These are phyloP conservation scores for Monosporascus sp. DNA, from an alignment of 2,329 filamentous ascomycete species.

Conservation along the genomic window DNA sequence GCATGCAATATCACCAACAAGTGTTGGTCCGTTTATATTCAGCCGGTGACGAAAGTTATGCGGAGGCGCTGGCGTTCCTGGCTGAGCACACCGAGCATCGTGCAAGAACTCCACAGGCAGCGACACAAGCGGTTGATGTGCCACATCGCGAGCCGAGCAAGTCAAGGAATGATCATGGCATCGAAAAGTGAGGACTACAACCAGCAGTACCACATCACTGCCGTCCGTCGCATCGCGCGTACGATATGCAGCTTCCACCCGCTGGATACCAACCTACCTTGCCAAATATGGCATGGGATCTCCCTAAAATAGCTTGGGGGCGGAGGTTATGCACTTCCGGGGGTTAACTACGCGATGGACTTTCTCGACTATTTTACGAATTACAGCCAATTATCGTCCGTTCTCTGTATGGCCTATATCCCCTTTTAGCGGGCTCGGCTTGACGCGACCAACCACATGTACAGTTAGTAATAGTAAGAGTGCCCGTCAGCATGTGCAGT, in stretches of 20 bases:
- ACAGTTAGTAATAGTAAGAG: no score
- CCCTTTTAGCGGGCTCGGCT: background rate
- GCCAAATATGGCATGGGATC: no score
- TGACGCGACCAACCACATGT: background rate
- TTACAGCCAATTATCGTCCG: background rate
- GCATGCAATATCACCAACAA: background rate
- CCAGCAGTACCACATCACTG: no score
- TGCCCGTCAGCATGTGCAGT: no score
- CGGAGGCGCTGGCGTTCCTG: no score
- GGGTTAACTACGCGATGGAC: background rate
- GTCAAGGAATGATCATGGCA: no score
- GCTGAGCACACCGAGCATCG: no score
- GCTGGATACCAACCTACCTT: no score
- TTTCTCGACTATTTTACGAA: background rate
- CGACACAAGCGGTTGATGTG: background rate
- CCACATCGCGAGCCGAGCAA: background rate
- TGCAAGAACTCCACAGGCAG: background rate
- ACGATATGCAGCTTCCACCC: no score
- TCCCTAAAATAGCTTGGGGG: background rate
- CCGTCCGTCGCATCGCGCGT: no score
- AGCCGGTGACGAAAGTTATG: no score
- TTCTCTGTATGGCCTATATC: background rate
- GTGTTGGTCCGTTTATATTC: background rate
- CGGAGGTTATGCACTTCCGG: background rate
- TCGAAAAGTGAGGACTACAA: no score